These are phyloP conservation scores for Escovopsis weberi DNA, from an alignment of 2,329 filamentous ascomycete genomes.

Conservation along the genomic window DNA sequence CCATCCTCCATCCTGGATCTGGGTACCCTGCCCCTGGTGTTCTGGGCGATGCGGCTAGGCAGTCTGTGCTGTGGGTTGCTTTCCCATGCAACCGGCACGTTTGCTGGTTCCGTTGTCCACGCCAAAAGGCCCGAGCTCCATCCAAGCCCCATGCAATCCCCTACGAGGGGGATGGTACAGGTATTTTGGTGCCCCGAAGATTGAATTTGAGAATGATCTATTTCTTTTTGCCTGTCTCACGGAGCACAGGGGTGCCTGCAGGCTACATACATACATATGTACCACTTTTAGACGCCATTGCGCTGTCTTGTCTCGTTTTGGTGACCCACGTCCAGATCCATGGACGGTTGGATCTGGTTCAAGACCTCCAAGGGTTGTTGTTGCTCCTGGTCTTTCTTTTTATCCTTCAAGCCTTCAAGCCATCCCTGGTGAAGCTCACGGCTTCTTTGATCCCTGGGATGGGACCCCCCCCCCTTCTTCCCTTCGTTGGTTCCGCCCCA, in stretches of 20 bases:
- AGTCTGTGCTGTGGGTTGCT: conserved; percentile 12
- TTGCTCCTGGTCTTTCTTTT: conserved; percentile 14
- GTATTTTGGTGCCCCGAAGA: neutral
- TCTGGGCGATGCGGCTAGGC: conserved; percentile 3
- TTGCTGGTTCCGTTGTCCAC: conserved; percentile 11
- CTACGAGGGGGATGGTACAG: neutral
- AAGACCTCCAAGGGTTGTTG: conserved; percentile 8
- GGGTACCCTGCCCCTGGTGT: conserved; percentile 2
- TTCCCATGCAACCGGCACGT: conserved; percentile 20
- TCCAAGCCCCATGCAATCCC: conserved; percentile 1
- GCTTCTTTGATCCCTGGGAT: conserved; percentile 18
- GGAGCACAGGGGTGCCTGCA: neutral
- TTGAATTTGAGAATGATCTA: neutral
- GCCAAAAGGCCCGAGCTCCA: conserved; percentile 13
- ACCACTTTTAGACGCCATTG: conserved; percentile 8
- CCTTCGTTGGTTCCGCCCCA: conserved; percentile 5
- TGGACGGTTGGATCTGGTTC: conserved; percentile 21
- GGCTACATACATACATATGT: neutral
- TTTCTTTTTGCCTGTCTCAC: neutral
- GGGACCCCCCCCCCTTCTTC: conserved; percentile 7
- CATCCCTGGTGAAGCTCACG: conserved; percentile 17
- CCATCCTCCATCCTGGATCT: conserved; percentile 5
- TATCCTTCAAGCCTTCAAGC: conserved; percentile 16
- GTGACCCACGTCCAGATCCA: conserved; percentile 23
- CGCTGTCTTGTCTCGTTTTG: conserved; percentile 14